Evolutionary conservation across 2,329 filamentous ascomycete species (phyloP).

Genomic region (Neurospora sp.): DNA sequence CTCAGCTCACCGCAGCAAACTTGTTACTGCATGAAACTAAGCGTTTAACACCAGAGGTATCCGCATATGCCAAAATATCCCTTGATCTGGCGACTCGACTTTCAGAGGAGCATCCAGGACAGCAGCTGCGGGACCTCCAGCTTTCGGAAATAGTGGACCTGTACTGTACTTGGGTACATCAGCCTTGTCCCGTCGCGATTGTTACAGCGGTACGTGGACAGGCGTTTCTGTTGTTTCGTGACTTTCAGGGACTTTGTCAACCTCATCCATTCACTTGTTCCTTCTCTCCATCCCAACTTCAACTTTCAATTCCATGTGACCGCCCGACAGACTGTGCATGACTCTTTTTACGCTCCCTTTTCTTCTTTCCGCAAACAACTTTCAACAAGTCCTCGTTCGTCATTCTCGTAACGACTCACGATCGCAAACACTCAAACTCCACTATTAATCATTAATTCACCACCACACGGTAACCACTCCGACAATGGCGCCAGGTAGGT

Average conservation of each 20-base stretch:
- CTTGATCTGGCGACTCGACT: neutral
- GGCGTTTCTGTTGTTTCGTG: neutral
- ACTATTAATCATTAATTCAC: constrained; percentile 1
- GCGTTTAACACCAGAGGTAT: neutral
- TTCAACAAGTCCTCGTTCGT: neutral
- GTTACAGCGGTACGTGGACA: neutral
- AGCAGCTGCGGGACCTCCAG: neutral
- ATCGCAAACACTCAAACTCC: neutral
- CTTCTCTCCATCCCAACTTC: neutral
- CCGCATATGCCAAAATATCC: neutral
- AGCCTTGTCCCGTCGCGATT: neutral
- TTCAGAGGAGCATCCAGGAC: neutral
- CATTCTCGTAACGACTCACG: neutral
- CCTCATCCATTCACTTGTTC: neutral
- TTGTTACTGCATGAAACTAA: neutral
- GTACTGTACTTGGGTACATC: neutral
- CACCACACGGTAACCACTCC: neutral
- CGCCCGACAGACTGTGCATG: neutral
- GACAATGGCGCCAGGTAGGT: neutral
- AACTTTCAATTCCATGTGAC: neutral
- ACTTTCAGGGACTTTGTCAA: neutral
- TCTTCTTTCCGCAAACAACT: neutral
- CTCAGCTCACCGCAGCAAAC: neutral
- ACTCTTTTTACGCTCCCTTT: neutral
- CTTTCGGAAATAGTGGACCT: neutral